These are phyloP conservation scores for Pleomassaria siparia DNA, from an alignment of 2,329 filamentous ascomycete genomes.

Conservation along the genomic window DNA sequence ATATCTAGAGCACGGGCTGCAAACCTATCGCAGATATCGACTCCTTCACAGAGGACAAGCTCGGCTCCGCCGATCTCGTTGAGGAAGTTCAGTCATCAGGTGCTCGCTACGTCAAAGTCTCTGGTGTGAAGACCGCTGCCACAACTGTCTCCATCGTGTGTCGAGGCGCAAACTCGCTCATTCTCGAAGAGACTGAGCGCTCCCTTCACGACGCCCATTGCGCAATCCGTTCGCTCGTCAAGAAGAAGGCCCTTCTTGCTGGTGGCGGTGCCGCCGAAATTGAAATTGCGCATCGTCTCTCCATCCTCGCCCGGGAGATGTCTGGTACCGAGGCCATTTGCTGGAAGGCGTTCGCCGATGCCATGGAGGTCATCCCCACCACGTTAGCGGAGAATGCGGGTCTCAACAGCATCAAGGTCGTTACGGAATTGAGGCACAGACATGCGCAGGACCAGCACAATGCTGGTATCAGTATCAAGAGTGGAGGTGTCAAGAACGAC, in stretches of 20 bases:
- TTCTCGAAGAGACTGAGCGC: constrained; percentile 95
- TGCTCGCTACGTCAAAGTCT: constrained; percentile 91
- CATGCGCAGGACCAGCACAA: constrained; percentile 95
- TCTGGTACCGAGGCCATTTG: constrained; percentile 94
- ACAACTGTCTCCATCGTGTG: constrained; percentile 93
- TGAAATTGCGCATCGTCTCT: constrained; percentile 86
- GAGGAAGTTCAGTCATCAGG: constrained; percentile 89
- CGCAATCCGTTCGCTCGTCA: constrained; percentile 94
- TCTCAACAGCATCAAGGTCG: constrained; percentile 97
- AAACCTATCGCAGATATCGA: constrained; percentile 98
- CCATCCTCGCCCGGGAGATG: constrained; percentile 77
- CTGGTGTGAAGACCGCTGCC: constrained; percentile 79
- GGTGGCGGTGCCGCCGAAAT: constrained; percentile 96
- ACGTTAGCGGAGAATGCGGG: constrained; percentile 97
- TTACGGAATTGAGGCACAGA: constrained; percentile 90
- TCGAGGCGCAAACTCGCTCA: constrained; percentile 89
- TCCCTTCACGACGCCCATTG: constrained; percentile 96
- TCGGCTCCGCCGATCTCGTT: constrained; percentile 88
- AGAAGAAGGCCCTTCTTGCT: constrained; percentile 98
- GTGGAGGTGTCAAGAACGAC: constrained; percentile 93
- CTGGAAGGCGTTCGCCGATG: constrained; percentile 98
- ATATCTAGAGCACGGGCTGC: constrained; percentile 76
- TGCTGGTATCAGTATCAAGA: constrained; percentile 97
- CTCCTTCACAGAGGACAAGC: constrained; percentile 97
- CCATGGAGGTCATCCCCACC: constrained; percentile 94